Base-by-base conservation (phyloP, 371 early-diverging fungal species). In the Conidiobolus incongruus region DNA sequence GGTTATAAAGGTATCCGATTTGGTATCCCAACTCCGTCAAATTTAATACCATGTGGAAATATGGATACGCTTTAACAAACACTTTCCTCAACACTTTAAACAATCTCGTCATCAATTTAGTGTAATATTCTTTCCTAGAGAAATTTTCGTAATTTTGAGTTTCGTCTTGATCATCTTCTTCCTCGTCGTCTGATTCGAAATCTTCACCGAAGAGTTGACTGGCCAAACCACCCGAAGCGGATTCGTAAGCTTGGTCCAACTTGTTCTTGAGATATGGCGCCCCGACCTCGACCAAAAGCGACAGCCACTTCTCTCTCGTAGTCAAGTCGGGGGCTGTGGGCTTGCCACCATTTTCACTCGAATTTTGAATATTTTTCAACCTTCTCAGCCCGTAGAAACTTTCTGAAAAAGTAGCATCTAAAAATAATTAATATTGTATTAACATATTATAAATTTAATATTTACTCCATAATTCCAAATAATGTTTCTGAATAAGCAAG, bases 311-410 rank as follows among this genome's bases (percentile, higher is more conserved):
- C 38, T 81, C 73, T 12, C 41, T 51, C 49, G 8, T 50, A 46
- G 35, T 52, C 51, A 48, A 53, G 48, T 24, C 24, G 40, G 26
- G 5, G 26, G 12, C 11, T 21, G 13, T 21, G 50, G 45, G 13
- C 35, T 23, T 3, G 44, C 30, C 48, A 47, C 23, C 44, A 49
- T 17, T 10, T n/a, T n/a, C n/a, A n/a, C n/a, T n/a, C n/a, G n/a
- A n/a, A 24, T 20, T 17, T 23, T 34, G 22, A 24, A 20, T 16
- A 24, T 22, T 43, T 0, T 70, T 60, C 13, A 70, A 69, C 43
- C 92, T 55, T 52, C 83, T 81, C 38, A 82, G 53, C 0, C 89
- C 89, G 55, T 92, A 92, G 58, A 89, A 89, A 58, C 80, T 79
- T 59, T 92, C 92, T 13, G 89, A 70, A 59, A 86, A 88, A 11